These are phyloP conservation scores for Septoria linicola DNA, from an alignment of 2,329 filamentous ascomycete genomes.

Conservation along the genomic window DNA sequence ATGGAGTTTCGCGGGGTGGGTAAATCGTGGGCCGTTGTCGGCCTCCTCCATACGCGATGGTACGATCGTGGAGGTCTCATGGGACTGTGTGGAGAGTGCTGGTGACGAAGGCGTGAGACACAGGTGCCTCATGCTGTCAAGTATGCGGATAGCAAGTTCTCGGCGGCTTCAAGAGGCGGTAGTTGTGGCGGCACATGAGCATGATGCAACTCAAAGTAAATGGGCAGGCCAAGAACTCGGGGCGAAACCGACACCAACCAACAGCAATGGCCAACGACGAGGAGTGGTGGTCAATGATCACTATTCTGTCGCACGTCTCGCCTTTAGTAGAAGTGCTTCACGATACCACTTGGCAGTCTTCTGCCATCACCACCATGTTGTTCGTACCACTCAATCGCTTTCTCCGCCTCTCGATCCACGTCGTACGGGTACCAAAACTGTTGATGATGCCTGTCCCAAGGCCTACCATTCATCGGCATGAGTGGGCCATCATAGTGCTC, in stretches of 20 bases:
- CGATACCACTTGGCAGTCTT: constrained; percentile 4
- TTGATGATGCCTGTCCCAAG: constrained; percentile 5
- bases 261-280: no score
- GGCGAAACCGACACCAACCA: no score
- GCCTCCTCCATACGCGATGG: background rate
- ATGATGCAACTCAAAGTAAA: no score
- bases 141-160: no score
- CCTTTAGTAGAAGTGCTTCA: constrained; percentile 17
- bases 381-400: constrained; percentile 10
- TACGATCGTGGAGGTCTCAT: constrained; percentile 2
- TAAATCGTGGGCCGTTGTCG: constrained; percentile 4
- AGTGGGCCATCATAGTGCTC: constrained; percentile 8
- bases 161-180: no score
- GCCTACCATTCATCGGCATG: constrained; percentile 1
- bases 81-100: no score
- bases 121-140: no score
- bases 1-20: constrained; percentile 5
- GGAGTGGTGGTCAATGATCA: no score
- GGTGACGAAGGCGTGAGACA: no score
- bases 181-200: no score
- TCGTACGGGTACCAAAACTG: constrained; percentile 17
- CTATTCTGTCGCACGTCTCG: no score
- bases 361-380: background rate
- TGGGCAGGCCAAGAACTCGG: no score
- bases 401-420: constrained; percentile 11